Evolutionary conservation across 495 filamentous ascomycete genomes (phyloP), one percentile per base, ranked within the genome.

Genomic region (Penicillium turbatum): DNA sequence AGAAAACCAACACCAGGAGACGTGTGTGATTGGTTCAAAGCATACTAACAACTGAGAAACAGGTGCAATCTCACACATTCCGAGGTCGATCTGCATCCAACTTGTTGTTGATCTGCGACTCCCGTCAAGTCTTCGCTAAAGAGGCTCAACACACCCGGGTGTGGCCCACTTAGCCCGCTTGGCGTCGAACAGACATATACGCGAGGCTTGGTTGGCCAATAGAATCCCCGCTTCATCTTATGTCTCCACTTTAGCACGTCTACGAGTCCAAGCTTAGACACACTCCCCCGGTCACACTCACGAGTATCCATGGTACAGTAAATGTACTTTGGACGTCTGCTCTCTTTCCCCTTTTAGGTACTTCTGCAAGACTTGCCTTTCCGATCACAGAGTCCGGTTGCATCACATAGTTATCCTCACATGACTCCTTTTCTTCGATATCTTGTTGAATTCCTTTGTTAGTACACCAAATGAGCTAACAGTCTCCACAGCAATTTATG

Each of bases 101-200:
- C 42, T 40, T 3, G 48, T 51, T 13, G 37, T 42, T 34, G 48
- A 35, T 51, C 46, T 48, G 21, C 29, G n/a, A 8, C 24, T 37
- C 12, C 21, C 46, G 19, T 48, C 44, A 16, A 16, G 21, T 36
- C 13, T 12, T 24, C 17, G 11, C n/a, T 11, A 15, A 51, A 51
- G 49, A 51, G 49, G 49, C 49, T 51, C 49, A 43, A 51, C 38
- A 27, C 21, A 26, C 48, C 49, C 17, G 16, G 48, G 27, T 13
- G 10, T 19, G 38, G n/a, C 2, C 49, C 48, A 41, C 49, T 36
- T 15, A 9, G 27, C 12, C 38, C 15, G 11, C 42, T 48, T 48
- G 32, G 21, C 24, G 46, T 43, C 13, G 27, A 12, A 32, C 16
- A 6, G 42, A 37, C 48, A 51, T 51, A 42, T 51, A 51, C 48